A percentile compares a stretch with the other conserved stretches of the same genome.
These are phyloP conservation scores for Tricholoma hemisulphureum DNA, from an alignment of 768 basidiomycete genomes.

Conservation along the genomic window DNA sequence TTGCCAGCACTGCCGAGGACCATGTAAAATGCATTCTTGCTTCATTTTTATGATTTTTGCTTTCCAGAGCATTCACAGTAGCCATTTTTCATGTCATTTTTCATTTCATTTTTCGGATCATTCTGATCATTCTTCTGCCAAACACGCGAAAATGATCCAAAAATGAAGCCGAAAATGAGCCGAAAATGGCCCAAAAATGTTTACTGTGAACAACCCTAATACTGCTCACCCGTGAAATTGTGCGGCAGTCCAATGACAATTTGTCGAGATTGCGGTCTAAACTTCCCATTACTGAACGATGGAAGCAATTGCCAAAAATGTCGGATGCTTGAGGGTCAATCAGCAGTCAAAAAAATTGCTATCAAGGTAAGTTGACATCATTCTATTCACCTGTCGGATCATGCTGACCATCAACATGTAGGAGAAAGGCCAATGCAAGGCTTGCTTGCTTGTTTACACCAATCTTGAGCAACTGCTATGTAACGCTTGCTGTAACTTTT, in stretches of 20 bases:
- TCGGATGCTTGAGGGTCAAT: neutral
- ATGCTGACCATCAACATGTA: neutral
- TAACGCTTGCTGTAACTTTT: conserved; percentile 1
- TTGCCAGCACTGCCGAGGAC: too few relatives aligned
- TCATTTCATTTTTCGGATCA: too few relatives aligned
- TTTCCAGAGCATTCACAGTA: too few relatives aligned
- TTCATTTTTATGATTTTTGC: too few relatives aligned
- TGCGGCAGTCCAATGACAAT: neutral
- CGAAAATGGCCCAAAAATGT: too few relatives aligned
- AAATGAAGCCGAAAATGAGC: too few relatives aligned
- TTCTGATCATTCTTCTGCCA: too few relatives aligned
- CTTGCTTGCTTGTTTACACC: neutral
- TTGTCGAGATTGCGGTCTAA: neutral
- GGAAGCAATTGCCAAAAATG: conserved; percentile 1
- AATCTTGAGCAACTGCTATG: neutral
- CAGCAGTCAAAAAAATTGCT: neutral
- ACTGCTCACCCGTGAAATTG: neutral
- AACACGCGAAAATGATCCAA: too few relatives aligned
- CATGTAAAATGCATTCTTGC: too few relatives aligned
- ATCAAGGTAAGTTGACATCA: neutral
- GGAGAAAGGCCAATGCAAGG: conserved; percentile 3
- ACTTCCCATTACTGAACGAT: neutral
- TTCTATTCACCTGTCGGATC: neutral
- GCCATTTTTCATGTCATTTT: too few relatives aligned
- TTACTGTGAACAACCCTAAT: too few relatives aligned